phyloP scores from a whole-genome alignment of 306 rosid species.

The Purshia tridentata region DNA sequence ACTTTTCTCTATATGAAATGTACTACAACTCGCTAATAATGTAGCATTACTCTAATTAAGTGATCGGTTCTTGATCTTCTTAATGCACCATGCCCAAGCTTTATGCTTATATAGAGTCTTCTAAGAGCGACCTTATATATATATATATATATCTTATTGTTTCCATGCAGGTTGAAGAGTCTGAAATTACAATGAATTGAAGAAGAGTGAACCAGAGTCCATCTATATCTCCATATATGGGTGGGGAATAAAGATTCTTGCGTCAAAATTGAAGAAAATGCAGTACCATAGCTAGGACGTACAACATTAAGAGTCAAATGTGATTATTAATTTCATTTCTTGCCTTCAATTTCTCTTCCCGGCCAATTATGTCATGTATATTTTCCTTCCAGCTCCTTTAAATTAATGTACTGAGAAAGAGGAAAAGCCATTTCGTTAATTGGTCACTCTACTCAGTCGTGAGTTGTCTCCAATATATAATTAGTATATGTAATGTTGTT shows the following conservation, averaged over 20 bases:
- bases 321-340: slow-evolving; percentile 1
- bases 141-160: background rate
- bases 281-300: background rate
- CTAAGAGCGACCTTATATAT: too few species aligned
- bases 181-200: slow-evolving; percentile 34
- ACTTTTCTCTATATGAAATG: too few species aligned
- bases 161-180: slow-evolving; percentile 38
- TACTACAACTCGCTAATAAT: too few species aligned
- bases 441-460: background rate
- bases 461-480: background rate
- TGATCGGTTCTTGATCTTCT: too few species aligned
- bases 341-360: background rate
- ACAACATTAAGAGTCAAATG: slow-evolving; percentile 10
- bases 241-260: background rate
- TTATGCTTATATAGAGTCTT: too few species aligned
- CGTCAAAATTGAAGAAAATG: background rate
- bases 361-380: background rate
- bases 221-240: background rate
- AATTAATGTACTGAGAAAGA: background rate
- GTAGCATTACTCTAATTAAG: too few species aligned
- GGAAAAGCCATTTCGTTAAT: background rate
- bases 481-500: background rate
- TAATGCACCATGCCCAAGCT: too few species aligned
- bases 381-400: slow-evolving; percentile 10
- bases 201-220: background rate